Evolutionary conservation across 768 basidiomycete genomes (phyloP).

Genomic region (Clavulina sp.): DNA sequence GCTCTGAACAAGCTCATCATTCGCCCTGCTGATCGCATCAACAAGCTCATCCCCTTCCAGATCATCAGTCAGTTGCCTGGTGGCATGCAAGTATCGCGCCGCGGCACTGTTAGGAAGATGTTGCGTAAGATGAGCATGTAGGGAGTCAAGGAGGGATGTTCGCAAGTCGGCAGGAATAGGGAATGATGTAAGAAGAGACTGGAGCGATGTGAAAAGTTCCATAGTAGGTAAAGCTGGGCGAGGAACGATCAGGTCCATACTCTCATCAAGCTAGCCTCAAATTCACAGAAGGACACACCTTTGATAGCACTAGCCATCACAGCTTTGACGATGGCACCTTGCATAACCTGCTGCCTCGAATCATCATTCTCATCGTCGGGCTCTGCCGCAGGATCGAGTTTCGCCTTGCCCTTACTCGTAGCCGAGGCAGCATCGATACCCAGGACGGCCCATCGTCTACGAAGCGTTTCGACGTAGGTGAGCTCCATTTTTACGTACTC

Average conservation of each 20-base stretch:
- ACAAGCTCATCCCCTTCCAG: constrained; percentile 34
- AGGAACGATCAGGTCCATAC: constrained; percentile 8
- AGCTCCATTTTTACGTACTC: constrained; percentile 88
- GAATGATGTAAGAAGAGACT: constrained; percentile 26
- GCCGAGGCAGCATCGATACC: constrained; percentile 8
- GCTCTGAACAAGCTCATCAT: constrained; percentile 31
- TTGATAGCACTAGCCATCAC: constrained; percentile 59
- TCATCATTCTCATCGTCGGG: constrained; percentile 32
- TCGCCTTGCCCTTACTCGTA: constrained; percentile 1
- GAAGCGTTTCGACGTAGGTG: constrained; percentile 62
- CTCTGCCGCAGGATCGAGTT: constrained; percentile 15
- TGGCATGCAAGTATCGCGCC: constrained; percentile 25
- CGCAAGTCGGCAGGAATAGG: constrained; percentile 29
- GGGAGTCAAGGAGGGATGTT: constrained; percentile 24
- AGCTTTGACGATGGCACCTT: constrained; percentile 61
- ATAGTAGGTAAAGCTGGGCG: constrained; percentile 25
- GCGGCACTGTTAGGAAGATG: constrained; percentile 23
- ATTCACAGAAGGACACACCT: constrained; percentile 29
- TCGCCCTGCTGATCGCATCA: constrained; percentile 32
- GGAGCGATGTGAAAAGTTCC: constrained; percentile 27
- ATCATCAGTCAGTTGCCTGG: constrained; percentile 19
- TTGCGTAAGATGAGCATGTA: constrained; percentile 25
- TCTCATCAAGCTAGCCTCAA: constrained; percentile 13
- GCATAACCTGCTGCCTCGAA: constrained; percentile 50
- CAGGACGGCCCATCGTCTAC: constrained; percentile 9